Conservation (phyloP, 1,139 yeast species). For the Debaryomycetaceae sp. region DNA sequence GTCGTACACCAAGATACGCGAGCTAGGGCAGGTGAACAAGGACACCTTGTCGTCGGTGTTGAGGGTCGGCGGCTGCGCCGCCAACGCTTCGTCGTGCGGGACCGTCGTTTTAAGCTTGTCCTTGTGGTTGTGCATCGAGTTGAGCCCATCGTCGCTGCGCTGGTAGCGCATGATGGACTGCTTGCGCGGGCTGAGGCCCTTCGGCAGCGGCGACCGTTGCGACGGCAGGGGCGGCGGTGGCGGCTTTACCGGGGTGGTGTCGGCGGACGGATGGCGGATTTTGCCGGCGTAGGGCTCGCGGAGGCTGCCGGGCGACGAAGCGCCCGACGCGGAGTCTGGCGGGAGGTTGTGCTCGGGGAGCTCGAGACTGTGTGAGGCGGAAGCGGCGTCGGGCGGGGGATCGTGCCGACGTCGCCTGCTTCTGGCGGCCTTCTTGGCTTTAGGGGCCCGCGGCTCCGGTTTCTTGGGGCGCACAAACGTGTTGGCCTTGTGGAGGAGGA, state of each 20-base stretch:
- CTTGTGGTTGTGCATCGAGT: no score
- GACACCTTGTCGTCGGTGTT: conserved; percentile 32
- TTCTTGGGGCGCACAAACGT: conserved; percentile 7
- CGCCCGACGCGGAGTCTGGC: no score
- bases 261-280: no score
- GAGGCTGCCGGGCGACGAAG: no score
- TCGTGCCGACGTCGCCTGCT: no score
- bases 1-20: conserved; percentile 42
- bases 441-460: conserved; percentile 1
- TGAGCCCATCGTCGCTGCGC: conserved; percentile 25
- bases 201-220: not conserved
- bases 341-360: no score
- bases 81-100: conserved; percentile 2
- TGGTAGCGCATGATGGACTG: conserved; percentile 39
- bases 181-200: conserved; percentile 30
- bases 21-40: conserved; percentile 32
- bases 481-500: conserved; percentile 8
- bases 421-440: conserved; percentile 1
- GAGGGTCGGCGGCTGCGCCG: not conserved
- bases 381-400: no score
- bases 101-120: conserved; percentile 11
- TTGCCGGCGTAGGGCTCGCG: no score
- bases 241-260: not conserved
- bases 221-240: not conserved
- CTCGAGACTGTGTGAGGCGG: no score